Base-by-base conservation (phyloP, 305 asterid species). In the Rubia balearica region DNA sequence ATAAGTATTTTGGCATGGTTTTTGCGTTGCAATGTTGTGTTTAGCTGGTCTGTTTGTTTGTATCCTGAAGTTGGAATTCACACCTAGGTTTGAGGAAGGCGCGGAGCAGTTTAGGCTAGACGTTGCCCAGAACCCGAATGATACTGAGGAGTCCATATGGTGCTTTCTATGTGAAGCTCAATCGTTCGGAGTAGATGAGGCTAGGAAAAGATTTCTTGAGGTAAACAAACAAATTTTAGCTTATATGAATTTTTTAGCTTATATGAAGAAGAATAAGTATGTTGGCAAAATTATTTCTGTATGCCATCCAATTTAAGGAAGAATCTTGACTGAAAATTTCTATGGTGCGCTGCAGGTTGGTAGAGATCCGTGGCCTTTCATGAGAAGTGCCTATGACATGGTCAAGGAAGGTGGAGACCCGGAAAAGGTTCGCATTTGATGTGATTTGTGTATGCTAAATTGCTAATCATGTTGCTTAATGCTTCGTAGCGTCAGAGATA, bases 101-200 rank as follows among this genome's bases (percentile, higher is more conserved):
- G 90, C 93, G 0, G 92, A 88, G 83, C 96, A 91, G 75, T 89
- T 91, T 55, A 82, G 96, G 70, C 8, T 91, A 70, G 96, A 91
- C 72, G 98, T 91, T 80, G 92, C 98, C 8, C 91, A 88, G 70
- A 91, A 91, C 42, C 98, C 98, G 12, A 88, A 89, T 76, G 98
- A 91, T n/a, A 91, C 96, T 1, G 98, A 91, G 75, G 98, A 91
- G 83, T 89, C 96, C 61, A 91, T 91, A 79, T 91, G 98, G 98
- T 91, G 92, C 80, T 91, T 88, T 80, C 90, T 91, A n/a, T 89
- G 98, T 80, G 96, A 91, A 83, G 90, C 96, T 76, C 95, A 84
- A 75, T 66, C 86, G 69, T 85, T 88, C 71, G 96, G 96, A 61
- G 84, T 82, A 59, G 87, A 83, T 77, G 96, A 89, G 83, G 96